Base-by-base conservation (phyloP, 257 asterid genomes). In the Jasminum sambac region DNA sequence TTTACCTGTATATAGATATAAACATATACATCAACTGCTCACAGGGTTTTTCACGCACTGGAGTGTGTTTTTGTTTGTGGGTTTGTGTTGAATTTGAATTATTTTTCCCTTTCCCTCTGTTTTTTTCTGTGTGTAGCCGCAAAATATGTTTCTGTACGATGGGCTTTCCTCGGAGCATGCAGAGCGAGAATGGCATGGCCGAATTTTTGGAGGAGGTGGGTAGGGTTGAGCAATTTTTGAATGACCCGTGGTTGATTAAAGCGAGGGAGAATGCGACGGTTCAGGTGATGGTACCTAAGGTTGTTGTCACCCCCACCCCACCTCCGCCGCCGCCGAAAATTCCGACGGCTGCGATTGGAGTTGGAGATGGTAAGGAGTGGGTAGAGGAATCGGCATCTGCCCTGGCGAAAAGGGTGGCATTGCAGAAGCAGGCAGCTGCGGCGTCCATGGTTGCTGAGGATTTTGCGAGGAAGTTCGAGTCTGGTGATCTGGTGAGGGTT, bases 391-490 rank as follows among this genome's bases (percentile, higher is more conserved):
- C 78, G 48, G 88, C 85, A 13, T 86, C 91, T 14, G 96, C 96
- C 16, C 90, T 84, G 86, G 87, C 84, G 48, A 95, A 91, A 87
- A 86, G 98, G 76, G 80, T 57, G 26, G 96, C 89, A 66, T 81
- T 95, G 89, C 97, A 89, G 96, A 95, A 89, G 79, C 90, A 87
- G 72, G 96, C 94, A 25, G 96, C 94, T 16, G 96, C 90, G 19
- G 90, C 95, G 6, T 95, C 96, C 6, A 21, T 82, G 77, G 92
- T 76, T 75, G 96, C 96, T 46, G 99, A 95, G 92, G 93, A 89
- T 81, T 83, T 77, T 44, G 98, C 85, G 13, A 80, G 92, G 79
- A 81, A 84, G 78, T 88, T 89, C 60, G 98, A 91, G 86, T 87
- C 96, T 76, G 99, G 98, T 73, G 89, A 88, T 78, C 64, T 85